Evolutionary conservation across 106 monocot species (phyloP).

Genomic region (Dendrobium nobile): DNA sequence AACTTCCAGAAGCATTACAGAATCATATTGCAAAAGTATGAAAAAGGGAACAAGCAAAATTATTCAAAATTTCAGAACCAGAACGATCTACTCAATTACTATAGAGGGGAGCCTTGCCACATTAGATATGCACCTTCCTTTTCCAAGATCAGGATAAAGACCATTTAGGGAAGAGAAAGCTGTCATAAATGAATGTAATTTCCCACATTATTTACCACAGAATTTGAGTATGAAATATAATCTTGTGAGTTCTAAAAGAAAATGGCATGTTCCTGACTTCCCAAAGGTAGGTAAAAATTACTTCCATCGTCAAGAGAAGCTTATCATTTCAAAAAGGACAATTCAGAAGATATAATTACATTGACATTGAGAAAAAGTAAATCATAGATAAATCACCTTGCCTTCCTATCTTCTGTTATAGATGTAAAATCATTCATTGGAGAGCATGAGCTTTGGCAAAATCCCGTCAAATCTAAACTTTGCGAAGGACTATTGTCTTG

Average conservation of each 20-base stretch:
- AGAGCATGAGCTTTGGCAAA: constrained; percentile 21
- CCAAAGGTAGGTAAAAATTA: neutral
- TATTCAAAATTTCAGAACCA: neutral
- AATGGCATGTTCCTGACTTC: neutral
- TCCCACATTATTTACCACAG: neutral
- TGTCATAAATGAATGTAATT: neutral
- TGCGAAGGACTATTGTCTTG: constrained; percentile 15
- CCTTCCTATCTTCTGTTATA: constrained; percentile 56
- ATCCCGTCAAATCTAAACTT: constrained; percentile 23
- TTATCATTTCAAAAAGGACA: neutral
- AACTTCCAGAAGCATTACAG: neutral
- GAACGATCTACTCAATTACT: neutral
- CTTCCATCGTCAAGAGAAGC: neutral
- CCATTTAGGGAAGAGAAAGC: neutral
- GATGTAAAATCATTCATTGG: constrained; percentile 34
- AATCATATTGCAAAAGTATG: neutral
- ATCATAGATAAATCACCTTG: constrained; percentile 37
- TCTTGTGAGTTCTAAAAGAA: neutral
- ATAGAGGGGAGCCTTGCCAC: neutral
- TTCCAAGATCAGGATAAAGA: neutral
- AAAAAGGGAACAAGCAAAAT: neutral
- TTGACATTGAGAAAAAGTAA: neutral
- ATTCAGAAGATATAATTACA: neutral
- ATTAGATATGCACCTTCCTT: neutral
- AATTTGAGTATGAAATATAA: neutral